phyloP scores from a whole-genome alignment of 1,284 basidiomycete genomes.

The Moesziomyces sp. region DNA sequence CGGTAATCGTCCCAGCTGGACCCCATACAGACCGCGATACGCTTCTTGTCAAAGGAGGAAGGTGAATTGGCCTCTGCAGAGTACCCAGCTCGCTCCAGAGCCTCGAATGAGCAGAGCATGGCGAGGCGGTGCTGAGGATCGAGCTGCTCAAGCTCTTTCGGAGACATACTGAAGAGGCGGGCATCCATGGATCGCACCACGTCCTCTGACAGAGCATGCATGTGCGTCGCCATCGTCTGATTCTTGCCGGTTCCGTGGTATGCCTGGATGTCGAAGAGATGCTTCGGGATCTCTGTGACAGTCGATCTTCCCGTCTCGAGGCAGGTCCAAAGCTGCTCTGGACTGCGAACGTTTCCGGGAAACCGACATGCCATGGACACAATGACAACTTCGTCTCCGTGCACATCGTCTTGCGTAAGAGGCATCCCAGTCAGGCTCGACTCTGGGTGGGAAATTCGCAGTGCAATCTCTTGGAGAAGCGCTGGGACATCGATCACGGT shows the following conservation, averaged over 20 bases:
- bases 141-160: slow-evolving; percentile 53
- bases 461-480: slow-evolving; percentile 4
- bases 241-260: slow-evolving; percentile 40
- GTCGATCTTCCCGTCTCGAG: slow-evolving; percentile 41
- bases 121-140: slow-evolving; percentile 50
- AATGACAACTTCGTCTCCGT: slow-evolving; percentile 43
- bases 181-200: slow-evolving; percentile 45
- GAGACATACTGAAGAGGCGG: slow-evolving; percentile 51
- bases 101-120: slow-evolving; percentile 49
- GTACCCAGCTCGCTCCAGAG: slow-evolving; percentile 48
- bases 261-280: slow-evolving; percentile 44
- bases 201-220: slow-evolving; percentile 40
- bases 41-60: slow-evolving; percentile 38
- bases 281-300: slow-evolving; percentile 39
- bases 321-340: slow-evolving; percentile 43
- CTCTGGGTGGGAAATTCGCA: neutral
- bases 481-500: slow-evolving; percentile 14
- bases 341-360: slow-evolving; percentile 44
- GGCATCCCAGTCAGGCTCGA: too few species aligned
- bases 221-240: slow-evolving; percentile 43
- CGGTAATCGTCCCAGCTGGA: slow-evolving; percentile 53
- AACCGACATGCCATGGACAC: slow-evolving; percentile 53
- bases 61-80: slow-evolving; percentile 34
- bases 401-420: slow-evolving; percentile 8
- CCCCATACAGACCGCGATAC: slow-evolving; percentile 46